Evolutionary conservation across 805 yeast species (phyloP), one percentile per base, ranked within the genome.

Genomic region (Wickerhamiella galacta): DNA sequence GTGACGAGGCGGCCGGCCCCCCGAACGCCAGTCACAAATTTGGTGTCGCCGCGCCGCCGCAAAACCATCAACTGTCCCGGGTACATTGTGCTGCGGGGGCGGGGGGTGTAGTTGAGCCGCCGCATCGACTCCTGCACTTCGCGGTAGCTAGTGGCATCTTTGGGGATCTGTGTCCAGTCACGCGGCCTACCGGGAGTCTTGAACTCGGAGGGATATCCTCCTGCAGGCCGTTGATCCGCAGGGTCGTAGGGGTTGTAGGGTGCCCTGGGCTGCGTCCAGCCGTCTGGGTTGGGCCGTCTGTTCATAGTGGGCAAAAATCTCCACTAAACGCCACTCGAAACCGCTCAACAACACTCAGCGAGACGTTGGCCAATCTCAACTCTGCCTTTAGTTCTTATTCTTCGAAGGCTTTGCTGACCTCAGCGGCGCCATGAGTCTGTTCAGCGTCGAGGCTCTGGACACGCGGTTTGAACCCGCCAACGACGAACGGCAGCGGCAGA

Each of bases 211-310:
- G 93, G 93, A 42, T 81, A 80, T 2, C 93, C 93, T 48, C 73
- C 72, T 0, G 92, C 68, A 0, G 93, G 93, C 29, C 93, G 61
- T 25, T 59, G 49, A 48, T 80, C 93, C 1, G 67, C 55, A 0
- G 85, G 77, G 48, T 80, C 93, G 47, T 72, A 81, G 5, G 93
- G 93, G 45, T 80, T 80, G 50, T 78, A 81, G 1, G 90, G 90
- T 1, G 85, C 87, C 40, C 64, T 69, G 7, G 93, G 93, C 2
- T 72, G 79, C 0, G 66, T 65, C 90, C 90, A 77, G 0, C 82
- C 83, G 5, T 67, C 66, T 2, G 90, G 85, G 44, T 77, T 72
- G 3, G 85, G 76, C 35, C 80, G 58, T 57, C 83, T 63, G 28
- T 70, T 68, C 29, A 66, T 24, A 6, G 7, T 9, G 7, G 26